Conservation (phyloP, 371 early-diverging fungal species). For the Syncephalis fuscata region DNA sequence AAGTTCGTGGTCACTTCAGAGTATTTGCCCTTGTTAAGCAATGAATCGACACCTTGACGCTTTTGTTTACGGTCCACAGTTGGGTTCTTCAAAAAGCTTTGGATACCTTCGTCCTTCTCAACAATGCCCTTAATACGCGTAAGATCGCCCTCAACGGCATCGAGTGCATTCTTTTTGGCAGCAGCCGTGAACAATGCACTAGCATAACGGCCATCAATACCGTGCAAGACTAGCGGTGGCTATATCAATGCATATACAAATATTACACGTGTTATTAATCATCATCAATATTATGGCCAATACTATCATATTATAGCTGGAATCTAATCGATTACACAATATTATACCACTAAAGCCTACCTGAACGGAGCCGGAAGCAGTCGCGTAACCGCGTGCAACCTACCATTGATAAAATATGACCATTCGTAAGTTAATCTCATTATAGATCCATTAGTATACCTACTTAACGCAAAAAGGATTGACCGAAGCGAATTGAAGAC, state of each 20-base stretch:
- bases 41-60: slow-evolving; percentile 48
- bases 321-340: no score
- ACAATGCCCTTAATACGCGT: slow-evolving; percentile 42
- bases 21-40: slow-evolving; percentile 48
- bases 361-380: slow-evolving; percentile 24
- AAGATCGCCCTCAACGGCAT: slow-evolving; percentile 77
- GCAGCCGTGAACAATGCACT: slow-evolving; percentile 94
- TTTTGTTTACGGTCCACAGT: slow-evolving; percentile 61
- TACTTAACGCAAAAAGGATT: no score
- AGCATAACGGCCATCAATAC: slow-evolving; percentile 94
- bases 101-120: slow-evolving; percentile 53
- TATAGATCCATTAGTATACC: no score
- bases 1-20: slow-evolving; percentile 75
- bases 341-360: slow-evolving; percentile 19
- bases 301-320: no score
- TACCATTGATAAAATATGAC: slow-evolving; percentile 3
- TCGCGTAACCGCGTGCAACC: slow-evolving; percentile 38
- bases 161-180: slow-evolving; percentile 60
- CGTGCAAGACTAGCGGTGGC: slow-evolving; percentile 75
- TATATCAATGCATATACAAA: slow-evolving; percentile 10
- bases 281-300: no score
- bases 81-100: slow-evolving; percentile 71
- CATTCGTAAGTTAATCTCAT: no score
- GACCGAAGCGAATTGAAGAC: no score
- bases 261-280: no score